Conservation (phyloP, 164 flowering plant species). For the Chimonanthus praecox region DNA sequence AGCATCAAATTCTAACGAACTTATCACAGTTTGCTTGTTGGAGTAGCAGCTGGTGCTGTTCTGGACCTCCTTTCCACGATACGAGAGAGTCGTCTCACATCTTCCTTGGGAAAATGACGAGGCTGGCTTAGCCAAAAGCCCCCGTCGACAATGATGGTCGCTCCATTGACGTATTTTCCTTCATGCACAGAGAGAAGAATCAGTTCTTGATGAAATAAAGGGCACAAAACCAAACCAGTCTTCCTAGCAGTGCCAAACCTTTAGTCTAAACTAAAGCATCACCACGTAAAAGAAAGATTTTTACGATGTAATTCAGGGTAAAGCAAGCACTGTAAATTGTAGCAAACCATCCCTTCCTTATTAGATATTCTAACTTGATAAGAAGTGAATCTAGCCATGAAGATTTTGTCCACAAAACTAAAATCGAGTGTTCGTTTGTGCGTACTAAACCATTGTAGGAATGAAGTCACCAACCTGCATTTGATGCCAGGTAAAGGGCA, state of each 20-base stretch:
- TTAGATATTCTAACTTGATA: background rate
- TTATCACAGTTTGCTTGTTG: slow-evolving; percentile 49
- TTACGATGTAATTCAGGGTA: background rate
- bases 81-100: slow-evolving; percentile 49
- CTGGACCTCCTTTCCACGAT: slow-evolving; percentile 51
- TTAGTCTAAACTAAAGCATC: no score
- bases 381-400: background rate
- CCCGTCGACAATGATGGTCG: slow-evolving; percentile 58
- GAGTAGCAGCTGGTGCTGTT: slow-evolving; percentile 42
- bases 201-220: background rate
- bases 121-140: slow-evolving; percentile 68
- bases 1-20: no score
- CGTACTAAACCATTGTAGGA: background rate
- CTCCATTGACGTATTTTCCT: slow-evolving; percentile 67
- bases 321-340: no score
- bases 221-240: background rate
- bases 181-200: background rate
- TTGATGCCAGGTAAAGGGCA: slow-evolving; percentile 56
- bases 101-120: slow-evolving; percentile 52
- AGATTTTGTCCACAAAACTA: background rate
- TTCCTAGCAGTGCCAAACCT: background rate
- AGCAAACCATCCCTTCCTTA: no score
- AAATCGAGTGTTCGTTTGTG: no score
- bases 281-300: background rate
- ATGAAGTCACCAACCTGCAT: background rate